Evolutionary conservation across 2,329 filamentous ascomycete genomes (phyloP).

Genomic region (Coniochaeta hoffmannii): DNA sequence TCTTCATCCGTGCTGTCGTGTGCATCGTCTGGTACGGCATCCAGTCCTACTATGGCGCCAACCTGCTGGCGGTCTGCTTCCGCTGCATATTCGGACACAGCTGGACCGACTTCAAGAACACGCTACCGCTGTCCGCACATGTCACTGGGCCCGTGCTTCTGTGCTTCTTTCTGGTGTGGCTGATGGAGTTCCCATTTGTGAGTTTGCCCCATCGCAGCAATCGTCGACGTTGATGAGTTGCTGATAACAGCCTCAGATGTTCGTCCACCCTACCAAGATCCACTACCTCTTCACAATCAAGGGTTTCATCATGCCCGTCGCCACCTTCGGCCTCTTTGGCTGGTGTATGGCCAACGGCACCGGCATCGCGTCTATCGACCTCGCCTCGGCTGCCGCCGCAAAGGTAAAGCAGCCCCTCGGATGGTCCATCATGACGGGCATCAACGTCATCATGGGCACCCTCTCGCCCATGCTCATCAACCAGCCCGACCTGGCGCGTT

Average conservation of each 20-base stretch:
- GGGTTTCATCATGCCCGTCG: conserved; percentile 22
- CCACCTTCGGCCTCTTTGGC: conserved; percentile 27
- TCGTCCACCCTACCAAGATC: conserved; percentile 23
- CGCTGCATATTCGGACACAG: not conserved
- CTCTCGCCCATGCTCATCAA: conserved; percentile 1
- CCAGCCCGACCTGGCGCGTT: conserved; percentile 28
- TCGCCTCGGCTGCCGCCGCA: conserved; percentile 18
- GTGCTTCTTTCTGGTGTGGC: not conserved
- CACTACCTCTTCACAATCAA: conserved; percentile 18
- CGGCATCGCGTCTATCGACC: conserved; percentile 16
- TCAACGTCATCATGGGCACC: conserved; percentile 29
- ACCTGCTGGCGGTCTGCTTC: not conserved
- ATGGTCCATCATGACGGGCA: conserved; percentile 28
- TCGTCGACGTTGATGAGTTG: not conserved
- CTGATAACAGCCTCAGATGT: not conserved
- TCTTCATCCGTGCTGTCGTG: conserved; percentile 2
- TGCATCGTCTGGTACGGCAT: conserved; percentile 4
- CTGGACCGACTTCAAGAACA: not conserved
- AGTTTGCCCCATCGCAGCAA: not conserved
- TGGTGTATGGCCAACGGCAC: conserved; percentile 23
- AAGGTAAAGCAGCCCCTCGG: conserved; percentile 20
- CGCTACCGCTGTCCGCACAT: not conserved
- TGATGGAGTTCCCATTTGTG: not conserved
- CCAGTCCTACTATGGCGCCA: conserved; percentile 2
- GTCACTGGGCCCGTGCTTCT: not conserved